Base-by-base conservation (phyloP, 495 filamentous ascomycete genomes). In the Melanomma pulvis-pyrius region DNA sequence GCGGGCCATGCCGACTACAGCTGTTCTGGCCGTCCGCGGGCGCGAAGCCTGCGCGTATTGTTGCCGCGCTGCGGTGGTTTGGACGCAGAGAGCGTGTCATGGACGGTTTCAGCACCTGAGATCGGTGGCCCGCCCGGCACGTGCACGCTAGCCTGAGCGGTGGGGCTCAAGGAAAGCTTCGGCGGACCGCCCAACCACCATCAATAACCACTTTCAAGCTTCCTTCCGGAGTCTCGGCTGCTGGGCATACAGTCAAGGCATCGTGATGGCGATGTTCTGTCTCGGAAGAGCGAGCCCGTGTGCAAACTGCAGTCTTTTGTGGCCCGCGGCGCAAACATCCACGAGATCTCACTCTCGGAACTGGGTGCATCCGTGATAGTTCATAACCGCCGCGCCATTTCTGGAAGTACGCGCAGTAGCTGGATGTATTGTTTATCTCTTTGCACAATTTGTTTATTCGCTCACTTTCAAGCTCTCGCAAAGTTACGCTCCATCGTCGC, bases 61-160 rank as follows among this genome's bases (percentile, higher is more conserved):
- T 67, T 67, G 64, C 64, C 64, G 58, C 25, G 24, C 26, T n/a
- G n/a, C 6, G 28, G 15, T 2, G 1, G 25, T 24, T 44, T 39
- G 28, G 64, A 56, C 1, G 50, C 64, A 67, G 57, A 61, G 57
- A 19, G 30, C 28, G 64, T 67, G 26, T 61, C 64, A 61, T 8
- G 22, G 24, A 50, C 12, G 25, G 48, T 50, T 50, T 50, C 48
- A 50, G 15, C 48, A n/a, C 39, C 39, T 44, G 39, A 44, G 9
- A 44, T 12, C 8, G 9, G 39, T n/a, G 39, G 39, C 39, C 39
- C 39, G 39, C n/a, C n/a, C n/a, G 8, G 39, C 39, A 44, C 39
- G 39, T 44, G 39, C 39, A 44, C 39, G 39, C 39, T 44, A 44
- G 39, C 39, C 39, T 44, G 39, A 44, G 39, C n/a, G 17, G 39